Percentiles rank a stretch among this genome's conserved stretches.
Evolutionary conservation across 78 protist genomes (phyloP).

Genomic region (Guillardia theta): DNA sequence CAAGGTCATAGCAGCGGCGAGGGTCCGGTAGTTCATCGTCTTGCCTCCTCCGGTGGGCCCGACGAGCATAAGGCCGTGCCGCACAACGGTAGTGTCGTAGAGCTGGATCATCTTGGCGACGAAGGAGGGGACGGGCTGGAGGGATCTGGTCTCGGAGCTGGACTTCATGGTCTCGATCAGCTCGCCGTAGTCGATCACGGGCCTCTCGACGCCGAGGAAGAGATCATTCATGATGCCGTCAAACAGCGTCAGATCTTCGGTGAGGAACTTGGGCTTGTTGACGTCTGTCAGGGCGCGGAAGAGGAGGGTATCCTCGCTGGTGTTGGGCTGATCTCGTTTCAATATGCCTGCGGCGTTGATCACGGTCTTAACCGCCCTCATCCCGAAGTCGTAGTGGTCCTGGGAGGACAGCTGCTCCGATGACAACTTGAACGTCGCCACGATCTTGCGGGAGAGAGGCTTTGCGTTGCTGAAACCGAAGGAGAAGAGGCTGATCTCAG

Average conservation of each 20-base stretch:
- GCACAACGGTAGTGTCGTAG: constrained; percentile 72
- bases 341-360: constrained; percentile 80
- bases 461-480: constrained; percentile 67
- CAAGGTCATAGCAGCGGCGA: constrained; percentile 60
- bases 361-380: constrained; percentile 90
- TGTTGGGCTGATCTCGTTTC: constrained; percentile 65
- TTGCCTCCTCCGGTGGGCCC: constrained; percentile 91
- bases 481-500: constrained; percentile 76
- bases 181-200: constrained; percentile 42
- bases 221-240: constrained; percentile 67
- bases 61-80: constrained; percentile 90
- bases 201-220: constrained; percentile 58
- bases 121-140: constrained; percentile 62
- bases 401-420: constrained; percentile 80
- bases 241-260: constrained; percentile 69
- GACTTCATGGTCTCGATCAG: neutral
- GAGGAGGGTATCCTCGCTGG: constrained; percentile 50
- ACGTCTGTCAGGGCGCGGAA: constrained; percentile 65
- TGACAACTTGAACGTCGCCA: constrained; percentile 71
- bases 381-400: constrained; percentile 86
- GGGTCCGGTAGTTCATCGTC: constrained; percentile 57
- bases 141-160: neutral
- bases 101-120: constrained; percentile 75
- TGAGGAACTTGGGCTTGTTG: constrained; percentile 75
- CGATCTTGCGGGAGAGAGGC: constrained; percentile 64